A percentile compares a stretch with the other conserved stretches of the same genome.
phyloP scores from a whole-genome alignment of 2,329 filamentous ascomycete genomes.

The Grosmannia penicillata region DNA sequence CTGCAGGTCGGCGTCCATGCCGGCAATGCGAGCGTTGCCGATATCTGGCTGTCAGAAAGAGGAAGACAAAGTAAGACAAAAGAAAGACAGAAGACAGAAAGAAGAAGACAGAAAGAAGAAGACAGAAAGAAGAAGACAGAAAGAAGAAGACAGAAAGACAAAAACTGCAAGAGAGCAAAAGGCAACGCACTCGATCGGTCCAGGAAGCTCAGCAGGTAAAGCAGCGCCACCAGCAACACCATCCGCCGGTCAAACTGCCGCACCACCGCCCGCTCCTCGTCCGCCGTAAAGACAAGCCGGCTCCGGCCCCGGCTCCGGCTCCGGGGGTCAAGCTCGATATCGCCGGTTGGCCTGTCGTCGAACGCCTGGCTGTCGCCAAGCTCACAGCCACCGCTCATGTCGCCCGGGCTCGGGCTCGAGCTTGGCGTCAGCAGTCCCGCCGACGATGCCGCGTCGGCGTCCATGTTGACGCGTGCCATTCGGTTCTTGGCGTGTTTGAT shows the following conservation, averaged over 20 bases:
- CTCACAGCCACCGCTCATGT: no score
- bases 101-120: not conserved
- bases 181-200: constrained; percentile 60
- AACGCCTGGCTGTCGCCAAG: not conserved
- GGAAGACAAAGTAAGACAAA: not conserved
- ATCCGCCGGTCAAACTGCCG: constrained; percentile 63
- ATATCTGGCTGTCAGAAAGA: constrained; percentile 28
- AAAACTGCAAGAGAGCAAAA: not conserved
- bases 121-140: not conserved
- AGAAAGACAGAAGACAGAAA: not conserved
- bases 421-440: no score
- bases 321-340: not conserved
- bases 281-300: constrained; percentile 30
- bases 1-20: constrained; percentile 47
- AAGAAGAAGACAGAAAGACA: not conserved
- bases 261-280: constrained; percentile 60
- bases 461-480: no score
- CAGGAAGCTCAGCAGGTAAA: constrained; percentile 76
- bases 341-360: not conserved
- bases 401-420: no score
- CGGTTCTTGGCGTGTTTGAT: no score
- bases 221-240: constrained; percentile 64
- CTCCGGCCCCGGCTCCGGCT: not conserved
- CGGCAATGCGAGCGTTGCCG: constrained; percentile 47
- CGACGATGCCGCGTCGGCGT: no score